These are phyloP conservation scores for Nicotiana obtusifolia DNA, from an alignment of 257 asterid genomes.

Conservation along the genomic window DNA sequence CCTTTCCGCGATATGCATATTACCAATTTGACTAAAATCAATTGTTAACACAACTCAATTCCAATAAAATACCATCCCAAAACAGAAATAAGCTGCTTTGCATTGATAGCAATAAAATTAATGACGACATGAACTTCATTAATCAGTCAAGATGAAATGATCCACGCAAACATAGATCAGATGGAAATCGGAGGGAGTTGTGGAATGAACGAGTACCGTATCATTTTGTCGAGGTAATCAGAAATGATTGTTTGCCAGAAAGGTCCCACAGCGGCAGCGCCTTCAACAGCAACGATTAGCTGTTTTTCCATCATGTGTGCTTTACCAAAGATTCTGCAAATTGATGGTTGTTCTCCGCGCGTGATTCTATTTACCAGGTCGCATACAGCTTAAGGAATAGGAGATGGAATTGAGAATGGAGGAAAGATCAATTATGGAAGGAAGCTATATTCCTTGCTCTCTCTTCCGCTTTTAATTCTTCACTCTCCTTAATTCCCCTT, in stretches of 20 bases:
- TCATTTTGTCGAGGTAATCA: slow-evolving; percentile 74
- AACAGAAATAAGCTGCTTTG: neutral
- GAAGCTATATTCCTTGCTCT: neutral
- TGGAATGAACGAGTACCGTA: slow-evolving; percentile 41
- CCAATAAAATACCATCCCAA: neutral
- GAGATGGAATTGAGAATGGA: neutral
- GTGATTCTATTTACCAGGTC: neutral
- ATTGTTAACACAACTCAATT: neutral
- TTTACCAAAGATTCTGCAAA: neutral
- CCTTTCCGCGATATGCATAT: neutral
- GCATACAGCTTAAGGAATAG: neutral
- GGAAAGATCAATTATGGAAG: neutral
- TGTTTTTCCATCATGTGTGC: slow-evolving; percentile 34
- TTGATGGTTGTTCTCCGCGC: neutral
- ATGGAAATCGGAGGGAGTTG: neutral
- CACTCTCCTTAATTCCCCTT: neutral
- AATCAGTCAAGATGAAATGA: neutral
- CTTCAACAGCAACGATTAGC: slow-evolving; percentile 82
- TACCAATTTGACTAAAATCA: neutral
- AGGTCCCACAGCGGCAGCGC: slow-evolving; percentile 87
- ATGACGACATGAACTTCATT: neutral
- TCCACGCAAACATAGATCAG: slow-evolving; percentile 8
- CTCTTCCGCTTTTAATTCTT: neutral
- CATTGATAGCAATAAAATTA: neutral
- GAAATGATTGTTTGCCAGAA: slow-evolving; percentile 64